Conservation (phyloP, 345 rosid species). For the Gynandropsis gynandra region DNA sequence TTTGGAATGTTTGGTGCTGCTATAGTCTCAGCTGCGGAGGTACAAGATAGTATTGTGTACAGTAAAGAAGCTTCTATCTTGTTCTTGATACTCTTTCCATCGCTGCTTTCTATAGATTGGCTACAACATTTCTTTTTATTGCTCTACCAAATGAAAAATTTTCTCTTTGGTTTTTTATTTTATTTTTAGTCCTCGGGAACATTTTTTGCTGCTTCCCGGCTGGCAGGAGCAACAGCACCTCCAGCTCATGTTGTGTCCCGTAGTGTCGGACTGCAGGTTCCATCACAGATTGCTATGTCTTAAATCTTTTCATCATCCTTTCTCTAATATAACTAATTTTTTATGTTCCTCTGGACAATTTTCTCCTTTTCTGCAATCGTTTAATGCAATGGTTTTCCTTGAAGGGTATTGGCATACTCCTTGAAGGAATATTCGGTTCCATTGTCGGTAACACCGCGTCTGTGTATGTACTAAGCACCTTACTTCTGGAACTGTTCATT, state of each 20-base stretch:
- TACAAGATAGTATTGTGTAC: constrained; percentile 15
- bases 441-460: constrained; percentile 82
- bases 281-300: constrained; percentile 3
- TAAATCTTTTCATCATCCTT: neutral
- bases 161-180: neutral
- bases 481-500: neutral
- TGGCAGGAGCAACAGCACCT: constrained; percentile 94
- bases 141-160: constrained; percentile 1
- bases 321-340: neutral
- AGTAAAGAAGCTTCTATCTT: neutral
- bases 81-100: neutral
- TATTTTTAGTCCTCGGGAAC: constrained; percentile 72
- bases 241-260: constrained; percentile 82
- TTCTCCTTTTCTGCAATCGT: neutral
- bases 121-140: constrained; percentile 7
- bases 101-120: too few relatives aligned
- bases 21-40: constrained; percentile 91
- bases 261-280: constrained; percentile 89
- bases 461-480: constrained; percentile 48
- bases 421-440: constrained; percentile 89
- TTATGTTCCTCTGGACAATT: neutral
- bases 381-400: neutral
- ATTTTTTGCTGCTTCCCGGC: constrained; percentile 75
- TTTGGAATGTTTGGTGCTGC: constrained; percentile 96
- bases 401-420: constrained; percentile 76